A percentile compares a stretch with the other conserved stretches of the same genome.
These are phyloP conservation scores for Panaeolus papilionaceus DNA, from an alignment of 768 basidiomycete genomes.

Conservation along the genomic window DNA sequence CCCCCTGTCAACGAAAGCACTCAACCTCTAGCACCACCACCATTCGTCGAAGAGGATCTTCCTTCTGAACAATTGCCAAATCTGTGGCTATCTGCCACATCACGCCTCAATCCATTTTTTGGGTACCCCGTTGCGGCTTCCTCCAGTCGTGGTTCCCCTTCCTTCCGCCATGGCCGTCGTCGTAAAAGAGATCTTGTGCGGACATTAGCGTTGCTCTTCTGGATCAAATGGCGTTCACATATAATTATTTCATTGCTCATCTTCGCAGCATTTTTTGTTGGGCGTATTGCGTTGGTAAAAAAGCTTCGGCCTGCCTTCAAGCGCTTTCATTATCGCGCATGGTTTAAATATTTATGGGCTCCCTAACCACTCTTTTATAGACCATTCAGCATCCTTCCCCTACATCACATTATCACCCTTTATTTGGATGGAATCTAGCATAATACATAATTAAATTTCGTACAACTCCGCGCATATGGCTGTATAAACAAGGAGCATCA, in stretches of 20 bases:
- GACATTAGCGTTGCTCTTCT: conserved; percentile 69
- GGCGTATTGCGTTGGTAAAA: conserved; percentile 28
- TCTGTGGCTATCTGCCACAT: conserved; percentile 56
- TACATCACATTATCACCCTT: conserved; percentile 7
- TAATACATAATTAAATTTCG: conserved; percentile 9
- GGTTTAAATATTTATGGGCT: conserved; percentile 18
- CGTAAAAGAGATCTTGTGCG: conserved; percentile 71
- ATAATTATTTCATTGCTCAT: conserved; percentile 43
- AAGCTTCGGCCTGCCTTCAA: conserved; percentile 6
- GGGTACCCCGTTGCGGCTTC: conserved; percentile 63
- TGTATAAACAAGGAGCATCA: neutral
- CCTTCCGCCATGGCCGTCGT: conserved; percentile 64
- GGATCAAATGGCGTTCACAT: conserved; percentile 65
- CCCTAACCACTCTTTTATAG: conserved; percentile 16
- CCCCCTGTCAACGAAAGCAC: conserved; percentile 14
- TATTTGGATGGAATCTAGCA: conserved; percentile 8
- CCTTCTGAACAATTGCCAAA: conserved; percentile 23
- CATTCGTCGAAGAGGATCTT: conserved; percentile 10
- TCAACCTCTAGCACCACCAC: neutral
- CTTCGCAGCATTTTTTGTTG: conserved; percentile 33
- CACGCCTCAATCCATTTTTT: conserved; percentile 73
- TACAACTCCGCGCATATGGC: conserved; percentile 8
- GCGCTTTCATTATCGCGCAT: conserved; percentile 23
- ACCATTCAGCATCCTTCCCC: neutral
- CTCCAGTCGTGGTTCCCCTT: conserved; percentile 39